Base-by-base conservation (phyloP, 2,329 filamentous ascomycete genomes). In the Bipolaris bicolor region DNA sequence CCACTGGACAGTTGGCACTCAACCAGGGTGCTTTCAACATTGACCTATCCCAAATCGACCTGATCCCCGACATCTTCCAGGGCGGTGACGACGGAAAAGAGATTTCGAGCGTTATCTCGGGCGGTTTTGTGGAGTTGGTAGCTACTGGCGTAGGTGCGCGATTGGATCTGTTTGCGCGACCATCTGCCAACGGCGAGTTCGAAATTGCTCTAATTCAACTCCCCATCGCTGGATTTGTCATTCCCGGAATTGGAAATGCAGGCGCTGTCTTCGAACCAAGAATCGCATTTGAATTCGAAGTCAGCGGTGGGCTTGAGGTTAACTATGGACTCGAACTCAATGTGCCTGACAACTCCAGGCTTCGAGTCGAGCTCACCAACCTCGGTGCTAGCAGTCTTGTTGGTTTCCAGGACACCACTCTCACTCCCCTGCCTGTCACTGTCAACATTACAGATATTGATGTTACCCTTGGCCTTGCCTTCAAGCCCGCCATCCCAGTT, bases 281-380 rank as follows among this genome's bases (percentile, higher is more conserved):
- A 7, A 63, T 78, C 26, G 57, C 53, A 7, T 64, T 68, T 4
- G 65, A 69, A 11, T 75, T 72, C 26, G 48, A 73, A 0, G 58
- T 77, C 3, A 57, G 55, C 11, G 66, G 67, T 13, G 63, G 62
- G 3, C 58, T 78, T 26, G 70, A 74, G n/a, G 58, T 77, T 22
- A 70, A 57, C 33, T 76, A 76, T 41, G 76, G 76, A 9, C 72
- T 77, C 36, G 72, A 77, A 39, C 54, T 77, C n/a, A 57, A 63
- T 65, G 61, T 73, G 7, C 75, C 73, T 3, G 66, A 70, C 49
- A 57, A 63, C 16, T 74, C 75, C 10, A 67, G 57, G 18, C 62
- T 76, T 49, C 63, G 61, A 29, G 53, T 76, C 13, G 66, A 76
- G 34, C 63, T 68, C 45, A 51, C 58, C 4, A 58, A 76, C 51